These are phyloP conservation scores for Umbelopsis vinacea DNA, from an alignment of 192 early-diverging fungal genomes.

Conservation along the genomic window DNA sequence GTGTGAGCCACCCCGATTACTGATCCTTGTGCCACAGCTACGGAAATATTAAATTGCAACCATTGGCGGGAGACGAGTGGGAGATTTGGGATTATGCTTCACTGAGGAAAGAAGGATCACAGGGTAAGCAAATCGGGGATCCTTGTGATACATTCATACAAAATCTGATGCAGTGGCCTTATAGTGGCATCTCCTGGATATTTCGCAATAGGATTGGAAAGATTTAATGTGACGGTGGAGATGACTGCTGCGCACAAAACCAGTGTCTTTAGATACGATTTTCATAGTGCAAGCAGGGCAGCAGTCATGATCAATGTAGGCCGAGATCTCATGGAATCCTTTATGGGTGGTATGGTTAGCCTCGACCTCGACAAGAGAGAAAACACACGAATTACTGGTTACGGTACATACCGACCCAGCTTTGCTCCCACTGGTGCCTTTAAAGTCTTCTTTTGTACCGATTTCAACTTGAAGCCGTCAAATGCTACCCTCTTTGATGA, in stretches of 20 bases:
- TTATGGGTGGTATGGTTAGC: not conserved
- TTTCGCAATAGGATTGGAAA: conserved; percentile 1
- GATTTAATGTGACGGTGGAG: conserved; percentile 3
- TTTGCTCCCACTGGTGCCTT: conserved; percentile 9
- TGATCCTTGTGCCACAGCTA: not conserved
- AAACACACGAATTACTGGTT: not conserved
- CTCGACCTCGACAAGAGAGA: not conserved
- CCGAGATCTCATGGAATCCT: not conserved
- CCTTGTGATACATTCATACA: not conserved
- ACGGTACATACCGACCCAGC: conserved; percentile 2
- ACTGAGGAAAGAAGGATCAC: not conserved
- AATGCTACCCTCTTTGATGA: conserved; percentile 28
- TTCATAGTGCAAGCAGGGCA: not conserved
- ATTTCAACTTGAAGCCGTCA: conserved; percentile 25
- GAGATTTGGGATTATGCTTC: not conserved
- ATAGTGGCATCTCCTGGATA: conserved; percentile 10
- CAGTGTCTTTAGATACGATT: conserved; percentile 6
- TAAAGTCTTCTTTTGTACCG: conserved; percentile 24
- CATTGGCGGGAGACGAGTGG: not conserved
- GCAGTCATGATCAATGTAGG: not conserved
- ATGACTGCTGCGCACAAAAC: conserved; percentile 14
- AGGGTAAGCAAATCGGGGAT: not conserved
- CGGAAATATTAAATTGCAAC: not conserved
- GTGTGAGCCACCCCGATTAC: not conserved
- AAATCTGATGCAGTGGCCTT: not conserved